Evolutionary conservation across 2,329 filamentous ascomycete genomes (phyloP), one percentile per base, ranked within the genome.

Genomic region (Neopestalotiopsis rosae): DNA sequence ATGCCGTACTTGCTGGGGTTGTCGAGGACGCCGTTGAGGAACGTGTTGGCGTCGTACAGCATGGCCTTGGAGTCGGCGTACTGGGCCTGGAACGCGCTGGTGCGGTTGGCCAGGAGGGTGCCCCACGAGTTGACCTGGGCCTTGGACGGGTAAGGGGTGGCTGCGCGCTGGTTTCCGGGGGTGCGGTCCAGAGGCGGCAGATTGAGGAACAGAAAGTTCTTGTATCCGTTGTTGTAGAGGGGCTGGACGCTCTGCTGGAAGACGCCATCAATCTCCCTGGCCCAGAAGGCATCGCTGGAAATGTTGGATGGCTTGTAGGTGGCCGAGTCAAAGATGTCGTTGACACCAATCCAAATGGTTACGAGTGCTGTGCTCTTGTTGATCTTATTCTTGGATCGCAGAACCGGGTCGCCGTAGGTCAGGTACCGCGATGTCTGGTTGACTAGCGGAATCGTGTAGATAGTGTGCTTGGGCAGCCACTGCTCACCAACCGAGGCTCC

Each of bases 371-470:
- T 76, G 4, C 76, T 71, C 17, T 80, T 76, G 10, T 82, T 72
- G 20, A 81, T 70, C 14, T 69, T 69, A 30, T 73, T 69, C 28
- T 73, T 69, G 28, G 28, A 34, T 34, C 59, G 13, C 3, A 86
- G 78, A 12, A 81, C 80, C 0, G 79, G 79, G 63, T 85, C 77
- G 9, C 77, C 86, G 69, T 86, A 86, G 1, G 72, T 72, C 3
- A 79, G 72, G 74, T 84, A 89, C 69, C 87, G 84, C 7, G 78
- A 73, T 5, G 86, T 82, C 72, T 89, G 87, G 65, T 85, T 83
- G 61, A 83, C 82, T 14, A 88, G 78, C 1, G 81, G 81, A 20
- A 85, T 78, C 2, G 84, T 86, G 72, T 79, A 86, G 71, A 84
- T 81, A 74, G 87, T 85, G 69, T 89, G 87, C 5, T 85, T 79